Conservation (phyloP, 2,329 filamentous ascomycete genomes). For the Colletotrichum echinochloae region DNA sequence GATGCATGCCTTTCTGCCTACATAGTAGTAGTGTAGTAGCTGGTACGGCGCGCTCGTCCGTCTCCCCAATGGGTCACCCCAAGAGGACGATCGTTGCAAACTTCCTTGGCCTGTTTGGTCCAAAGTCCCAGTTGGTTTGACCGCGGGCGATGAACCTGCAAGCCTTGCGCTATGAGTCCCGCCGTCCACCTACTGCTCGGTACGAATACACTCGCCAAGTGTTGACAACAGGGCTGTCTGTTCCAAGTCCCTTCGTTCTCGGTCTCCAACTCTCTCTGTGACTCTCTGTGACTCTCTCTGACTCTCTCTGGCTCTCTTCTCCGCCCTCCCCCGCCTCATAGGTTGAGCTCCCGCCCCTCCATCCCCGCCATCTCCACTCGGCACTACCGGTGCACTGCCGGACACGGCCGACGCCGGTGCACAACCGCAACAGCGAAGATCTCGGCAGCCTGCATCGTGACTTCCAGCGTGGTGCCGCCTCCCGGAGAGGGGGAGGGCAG, state of each 20-base stretch:
- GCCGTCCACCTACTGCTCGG: neutral
- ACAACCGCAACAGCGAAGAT: conserved; percentile 1
- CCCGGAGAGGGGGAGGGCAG: conserved; percentile 5
- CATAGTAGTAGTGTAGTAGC: too few species aligned
- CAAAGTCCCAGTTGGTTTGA: conserved; percentile 8
- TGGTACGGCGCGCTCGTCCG: neutral
- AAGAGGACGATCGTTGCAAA: conserved; percentile 1
- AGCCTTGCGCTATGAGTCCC: neutral
- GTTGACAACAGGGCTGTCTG: neutral
- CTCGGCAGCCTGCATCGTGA: conserved; percentile 22
- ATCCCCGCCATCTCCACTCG: conserved; percentile 33
- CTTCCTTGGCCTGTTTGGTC: conserved; percentile 5
- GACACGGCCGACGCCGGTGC: conserved; percentile 16
- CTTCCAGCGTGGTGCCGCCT: neutral
- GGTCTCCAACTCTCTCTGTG: neutral
- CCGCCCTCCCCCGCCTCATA: conserved; percentile 14
- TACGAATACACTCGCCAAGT: neutral
- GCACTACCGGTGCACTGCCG: conserved; percentile 30
- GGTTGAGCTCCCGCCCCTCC: conserved; percentile 2
- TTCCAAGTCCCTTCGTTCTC: neutral
- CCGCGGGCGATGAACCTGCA: conserved; percentile 3
- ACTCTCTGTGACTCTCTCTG: neutral
- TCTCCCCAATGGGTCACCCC: neutral
- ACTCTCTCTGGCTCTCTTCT: neutral
- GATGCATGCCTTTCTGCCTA: neutral